These are phyloP conservation scores for Trichoderma sp. DNA, from an alignment of 2,329 filamentous ascomycete species.

Conservation along the genomic window DNA sequence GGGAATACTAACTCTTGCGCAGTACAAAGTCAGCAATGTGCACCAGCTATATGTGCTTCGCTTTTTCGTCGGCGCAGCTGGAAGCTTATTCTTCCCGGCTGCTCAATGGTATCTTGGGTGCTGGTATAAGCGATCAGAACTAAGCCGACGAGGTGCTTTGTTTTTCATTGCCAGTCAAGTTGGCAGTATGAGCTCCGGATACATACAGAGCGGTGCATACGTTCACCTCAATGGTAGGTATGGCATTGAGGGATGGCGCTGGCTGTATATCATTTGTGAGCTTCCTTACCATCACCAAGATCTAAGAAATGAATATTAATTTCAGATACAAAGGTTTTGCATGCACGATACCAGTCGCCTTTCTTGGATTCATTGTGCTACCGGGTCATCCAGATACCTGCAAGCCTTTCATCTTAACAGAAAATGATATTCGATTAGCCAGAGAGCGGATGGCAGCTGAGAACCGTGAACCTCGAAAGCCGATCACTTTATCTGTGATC, in stretches of 20 bases:
- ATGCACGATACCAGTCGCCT: conserved; percentile 33
- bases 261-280: conserved; percentile 44
- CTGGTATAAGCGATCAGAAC: conserved; percentile 43
- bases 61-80: conserved; percentile 42
- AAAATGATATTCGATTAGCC: conserved; percentile 30
- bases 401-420: conserved; percentile 30
- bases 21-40: conserved; percentile 30
- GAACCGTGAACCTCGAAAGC: conserved; percentile 30
- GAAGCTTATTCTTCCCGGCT: conserved; percentile 35
- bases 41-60: conserved; percentile 38
- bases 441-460: conserved; percentile 31
- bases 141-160: conserved; percentile 38
- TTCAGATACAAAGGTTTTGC: conserved; percentile 30
- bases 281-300: neutral
- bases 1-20: conserved; percentile 27
- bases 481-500: conserved; percentile 28
- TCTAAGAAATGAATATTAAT: neutral
- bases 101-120: conserved; percentile 39
- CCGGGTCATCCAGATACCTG: conserved; percentile 33
- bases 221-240: conserved; percentile 36
- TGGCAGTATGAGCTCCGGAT: conserved; percentile 44
- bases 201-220: conserved; percentile 42
- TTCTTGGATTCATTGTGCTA: conserved; percentile 33
- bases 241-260: conserved; percentile 43
- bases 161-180: conserved; percentile 44